Evolutionary conservation across 2,329 filamentous ascomycete species (phyloP), one percentile per base, ranked within the genome.

Genomic region (Pestalotiopsis sp.): DNA sequence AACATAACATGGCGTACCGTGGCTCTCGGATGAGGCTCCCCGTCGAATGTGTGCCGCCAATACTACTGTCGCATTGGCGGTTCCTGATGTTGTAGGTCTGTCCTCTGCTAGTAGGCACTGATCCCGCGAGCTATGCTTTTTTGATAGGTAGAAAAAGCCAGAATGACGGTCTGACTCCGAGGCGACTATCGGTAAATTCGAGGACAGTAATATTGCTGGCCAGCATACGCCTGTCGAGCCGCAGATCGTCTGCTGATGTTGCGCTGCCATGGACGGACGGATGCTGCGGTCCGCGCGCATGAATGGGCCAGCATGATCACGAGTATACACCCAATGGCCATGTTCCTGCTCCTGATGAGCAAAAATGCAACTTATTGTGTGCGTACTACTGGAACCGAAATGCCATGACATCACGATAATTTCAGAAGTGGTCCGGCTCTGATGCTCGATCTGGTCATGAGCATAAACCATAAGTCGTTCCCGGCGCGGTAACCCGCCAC

Each of bases 401-500:
- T 38, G 35, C 14, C 40, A 64, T 20, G 35, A 35, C n/a, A 48
- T 39, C 35, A 56, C 55, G 38, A 55, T 35, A 66, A 55, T 66
- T 55, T 59, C 64, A 52, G 64, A 59, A 66, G 35, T n/a, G 55
- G 30, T 22, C 11, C 5, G 64, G 24, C 55, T n/a, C 48, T 65
- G 64, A 55, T 39, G 20, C 55, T 66, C 20, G 30, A 59, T 66
- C 7, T 39, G 64, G 64, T 24, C 30, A 59, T 59, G 44, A n/a
- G 44, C 9, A 35, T 22, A n/a, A 56, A 55, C 11, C 26, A 35
- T 35, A 58, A 39, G 5, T 65, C 38, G 59, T 35, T 17, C 20
- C 22, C 64, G 64, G 64, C 64, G 39, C 64, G 64, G n/a, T 7
- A 52, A 58, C 22, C 64, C 64, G 64, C 48, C 38, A 26, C 24